These are phyloP conservation scores for Cystofilobasidium bisporidii DNA, from an alignment of 768 basidiomycete genomes.

Conservation along the genomic window DNA sequence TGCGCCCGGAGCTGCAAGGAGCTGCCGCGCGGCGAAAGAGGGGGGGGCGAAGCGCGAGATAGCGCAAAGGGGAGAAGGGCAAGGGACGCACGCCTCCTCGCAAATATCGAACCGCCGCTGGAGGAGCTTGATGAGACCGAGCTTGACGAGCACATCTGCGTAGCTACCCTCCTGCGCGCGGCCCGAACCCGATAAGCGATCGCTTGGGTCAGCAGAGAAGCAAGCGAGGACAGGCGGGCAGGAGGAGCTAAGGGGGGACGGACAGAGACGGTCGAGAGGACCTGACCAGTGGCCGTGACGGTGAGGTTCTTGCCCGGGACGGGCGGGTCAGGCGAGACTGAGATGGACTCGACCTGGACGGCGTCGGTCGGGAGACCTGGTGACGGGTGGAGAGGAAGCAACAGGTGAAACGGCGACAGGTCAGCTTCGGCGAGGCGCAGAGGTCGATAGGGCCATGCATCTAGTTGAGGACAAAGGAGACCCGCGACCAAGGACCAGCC, in stretches of 20 bases:
- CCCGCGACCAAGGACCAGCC: neutral
- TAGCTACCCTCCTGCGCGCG: constrained; percentile 69
- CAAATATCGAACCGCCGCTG: constrained; percentile 77
- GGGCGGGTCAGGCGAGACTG: constrained; percentile 77
- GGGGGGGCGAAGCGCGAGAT: too few species aligned
- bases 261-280: constrained; percentile 58
- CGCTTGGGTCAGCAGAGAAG: neutral
- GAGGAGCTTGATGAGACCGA: constrained; percentile 87
- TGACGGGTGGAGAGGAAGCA: constrained; percentile 43
- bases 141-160: constrained; percentile 80
- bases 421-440: too few species aligned
- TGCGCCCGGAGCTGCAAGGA: too few species aligned
- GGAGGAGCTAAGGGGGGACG: constrained; percentile 22
- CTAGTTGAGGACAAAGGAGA: too few species aligned
- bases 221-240: neutral
- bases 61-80: neutral
- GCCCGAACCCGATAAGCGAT: neutral
- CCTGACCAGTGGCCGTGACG: constrained; percentile 63
- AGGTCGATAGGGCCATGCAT: too few species aligned
- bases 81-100: constrained; percentile 71
- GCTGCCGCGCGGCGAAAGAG: too few species aligned
- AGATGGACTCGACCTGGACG: constrained; percentile 57
- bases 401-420: too few species aligned
- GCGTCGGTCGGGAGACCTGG: constrained; percentile 6
- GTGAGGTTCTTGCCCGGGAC: constrained; percentile 76